These are phyloP conservation scores for Fraxinus cuspidata DNA, from an alignment of 257 asterid species.

Conservation along the genomic window DNA sequence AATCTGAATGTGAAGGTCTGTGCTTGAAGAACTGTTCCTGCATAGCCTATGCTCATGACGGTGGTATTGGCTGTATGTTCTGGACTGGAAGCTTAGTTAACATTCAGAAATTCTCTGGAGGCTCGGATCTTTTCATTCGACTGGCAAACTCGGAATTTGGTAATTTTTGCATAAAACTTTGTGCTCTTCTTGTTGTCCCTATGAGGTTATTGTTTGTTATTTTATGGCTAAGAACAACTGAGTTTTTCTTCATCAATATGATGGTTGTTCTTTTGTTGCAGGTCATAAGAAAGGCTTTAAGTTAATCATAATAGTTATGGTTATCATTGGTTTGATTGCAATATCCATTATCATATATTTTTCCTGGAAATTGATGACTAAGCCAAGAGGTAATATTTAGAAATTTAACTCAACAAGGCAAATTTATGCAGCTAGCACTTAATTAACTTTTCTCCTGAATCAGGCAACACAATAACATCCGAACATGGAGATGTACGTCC, in stretches of 20 bases:
- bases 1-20: conserved; percentile 34
- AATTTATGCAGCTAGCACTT: not conserved
- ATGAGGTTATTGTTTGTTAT: not conserved
- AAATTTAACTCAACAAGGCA: not conserved
- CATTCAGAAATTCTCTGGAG: conserved; percentile 38
- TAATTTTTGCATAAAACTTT: conserved; percentile 20
- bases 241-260: not conserved
- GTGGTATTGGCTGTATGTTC: conserved; percentile 50
- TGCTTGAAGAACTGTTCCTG: conserved; percentile 58
- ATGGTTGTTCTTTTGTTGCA: conserved; percentile 27
- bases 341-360: conserved; percentile 26
- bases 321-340: conserved; percentile 27
- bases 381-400: conserved; percentile 44
- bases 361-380: conserved; percentile 40
- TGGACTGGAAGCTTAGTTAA: conserved; percentile 48
- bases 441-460: conserved; percentile 20
- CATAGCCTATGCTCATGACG: conserved; percentile 46
- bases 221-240: not conserved
- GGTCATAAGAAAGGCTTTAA: conserved; percentile 26
- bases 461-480: conserved; percentile 26
- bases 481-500: conserved; percentile 15
- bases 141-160: conserved; percentile 54
- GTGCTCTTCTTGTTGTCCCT: not conserved
- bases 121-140: conserved; percentile 49
- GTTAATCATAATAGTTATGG: conserved; percentile 28